Percentiles rank a stretch among this genome's conserved stretches.
phyloP scores from a whole-genome alignment of 805 yeast species.

The Saccharomycopsis schoenii region DNA sequence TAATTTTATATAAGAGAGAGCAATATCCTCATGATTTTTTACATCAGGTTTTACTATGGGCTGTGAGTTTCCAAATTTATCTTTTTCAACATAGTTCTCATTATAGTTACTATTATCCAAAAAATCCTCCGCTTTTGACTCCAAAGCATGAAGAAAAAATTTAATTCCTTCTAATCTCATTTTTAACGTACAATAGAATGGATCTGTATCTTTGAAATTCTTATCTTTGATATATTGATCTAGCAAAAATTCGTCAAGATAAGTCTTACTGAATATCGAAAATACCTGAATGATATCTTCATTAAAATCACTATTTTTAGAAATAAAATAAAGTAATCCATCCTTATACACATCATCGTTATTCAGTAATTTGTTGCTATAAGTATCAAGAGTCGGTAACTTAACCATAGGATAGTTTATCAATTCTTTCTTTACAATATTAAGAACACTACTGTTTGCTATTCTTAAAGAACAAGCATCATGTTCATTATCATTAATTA shows the following conservation, averaged over 20 bases:
- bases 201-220: slow-evolving; percentile 34
- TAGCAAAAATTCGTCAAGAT: slow-evolving; percentile 26
- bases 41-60: slow-evolving; percentile 10
- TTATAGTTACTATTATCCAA: background rate
- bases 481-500: slow-evolving; percentile 42
- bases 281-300: slow-evolving; percentile 25
- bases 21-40: background rate
- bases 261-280: slow-evolving; percentile 29
- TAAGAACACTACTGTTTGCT: slow-evolving; percentile 28
- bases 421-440: slow-evolving; percentile 23
- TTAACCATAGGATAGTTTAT: slow-evolving; percentile 23
- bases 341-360: slow-evolving; percentile 3
- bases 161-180: slow-evolving; percentile 52
- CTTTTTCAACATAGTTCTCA: slow-evolving; percentile 33
- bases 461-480: slow-evolving; percentile 57
- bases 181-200: slow-evolving; percentile 34
- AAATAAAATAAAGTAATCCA: slow-evolving; percentile 15
- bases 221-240: slow-evolving; percentile 29
- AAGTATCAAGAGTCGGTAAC: slow-evolving; percentile 17
- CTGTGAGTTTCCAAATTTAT: slow-evolving; percentile 29
- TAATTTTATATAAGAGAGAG: slow-evolving; percentile 31
- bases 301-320: slow-evolving; percentile 6
- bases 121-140: background rate
- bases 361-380: slow-evolving; percentile 18
- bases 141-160: slow-evolving; percentile 28